Evolutionary conservation across 2,329 filamentous ascomycete genomes (phyloP), one percentile per base, ranked within the genome.

Genomic region (Cladosporium sp.): DNA sequence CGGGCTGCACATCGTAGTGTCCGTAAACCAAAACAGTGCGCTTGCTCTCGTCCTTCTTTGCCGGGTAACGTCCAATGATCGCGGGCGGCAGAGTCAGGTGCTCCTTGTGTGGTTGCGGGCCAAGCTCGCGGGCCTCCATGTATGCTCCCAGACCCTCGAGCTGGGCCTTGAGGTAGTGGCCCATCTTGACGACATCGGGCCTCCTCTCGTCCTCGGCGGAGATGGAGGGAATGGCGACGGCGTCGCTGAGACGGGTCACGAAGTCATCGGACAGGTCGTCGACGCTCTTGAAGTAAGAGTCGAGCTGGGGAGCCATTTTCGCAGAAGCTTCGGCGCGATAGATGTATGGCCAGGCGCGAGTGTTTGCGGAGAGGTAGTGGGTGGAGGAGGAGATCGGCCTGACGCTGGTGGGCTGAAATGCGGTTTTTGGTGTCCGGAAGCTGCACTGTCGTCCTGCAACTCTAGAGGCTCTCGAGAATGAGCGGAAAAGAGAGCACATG

Each of bases 1-100:
- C 94, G 25, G 94, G 94, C 78, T 99, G 94, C 37, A 99, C 94
- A 74, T 99, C 94, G 79, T 99, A 99, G 81, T 99, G 94, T 50
- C 94, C 94, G 72, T 99, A 99, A 49, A 99, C 91, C 62, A 99
- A 83, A 66, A 99, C 94, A 37, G 92, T 97, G 61, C 90, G 86
- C 85, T 97, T 99, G 75, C 84, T 90, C 76, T 89, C 87, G 75
- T 97, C 92, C 75, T 85, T 90, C 66, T 94, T 92, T 11, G 68
- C 69, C 20, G 70, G 70, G 75, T 97, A 97, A 66, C 94, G 88
- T 51, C 88, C 93, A 63, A 99, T 84, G 58, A 99, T 86, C 54
- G 96, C 92, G 1, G 94, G 94, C 3, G 94, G 94, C 15, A 99
- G 88, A 59, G 96, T 88, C 67, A 99, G 87, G 68, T 92, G 82